A percentile compares a stretch with the other conserved stretches of the same genome.
phyloP scores from a whole-genome alignment of 805 yeast species.

The Pichia paraexigua region DNA sequence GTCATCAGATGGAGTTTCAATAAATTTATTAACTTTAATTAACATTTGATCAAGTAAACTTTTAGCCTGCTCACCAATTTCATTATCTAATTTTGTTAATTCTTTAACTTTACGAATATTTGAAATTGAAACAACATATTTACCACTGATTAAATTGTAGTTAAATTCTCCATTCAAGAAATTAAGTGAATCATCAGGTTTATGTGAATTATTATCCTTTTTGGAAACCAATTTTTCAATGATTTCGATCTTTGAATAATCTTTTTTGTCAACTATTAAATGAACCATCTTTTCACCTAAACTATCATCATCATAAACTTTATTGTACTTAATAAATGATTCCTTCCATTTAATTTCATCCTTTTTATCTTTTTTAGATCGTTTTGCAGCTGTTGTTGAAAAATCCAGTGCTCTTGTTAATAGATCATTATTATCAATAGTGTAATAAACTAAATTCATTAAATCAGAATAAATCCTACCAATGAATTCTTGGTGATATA shows the following conservation, averaged over 20 bases:
- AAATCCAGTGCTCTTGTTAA: slow-evolving; percentile 12
- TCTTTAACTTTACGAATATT: slow-evolving; percentile 11
- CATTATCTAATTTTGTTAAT: neutral
- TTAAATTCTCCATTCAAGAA: slow-evolving; percentile 11
- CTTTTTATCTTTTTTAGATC: slow-evolving; percentile 48
- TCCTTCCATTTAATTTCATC: slow-evolving; percentile 48
- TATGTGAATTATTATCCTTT: slow-evolving; percentile 1
- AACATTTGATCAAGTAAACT: slow-evolving; percentile 3
- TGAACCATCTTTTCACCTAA: slow-evolving; percentile 40
- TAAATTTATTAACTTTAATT: neutral
- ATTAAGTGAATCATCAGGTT: slow-evolving; percentile 7
- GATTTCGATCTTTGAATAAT: slow-evolving; percentile 32
- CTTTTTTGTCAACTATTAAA: slow-evolving; percentile 22
- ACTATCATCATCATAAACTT: slow-evolving; percentile 47
- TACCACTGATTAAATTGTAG: slow-evolving; percentile 8
- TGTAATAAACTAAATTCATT: slow-evolving; percentile 44
- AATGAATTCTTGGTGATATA: slow-evolving; percentile 64
- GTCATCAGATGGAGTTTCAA: slow-evolving; percentile 8
- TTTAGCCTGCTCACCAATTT: neutral
- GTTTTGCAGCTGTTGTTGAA: slow-evolving; percentile 16
- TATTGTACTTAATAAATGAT: slow-evolving; percentile 37
- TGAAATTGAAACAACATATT: slow-evolving; percentile 12
- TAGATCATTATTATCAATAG: slow-evolving; percentile 21
- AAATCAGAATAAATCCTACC: slow-evolving; percentile 65
- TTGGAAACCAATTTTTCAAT: slow-evolving; percentile 15